Base-by-base conservation (phyloP, 2,329 filamentous ascomycete genomes). In the Xylaria polymorpha region DNA sequence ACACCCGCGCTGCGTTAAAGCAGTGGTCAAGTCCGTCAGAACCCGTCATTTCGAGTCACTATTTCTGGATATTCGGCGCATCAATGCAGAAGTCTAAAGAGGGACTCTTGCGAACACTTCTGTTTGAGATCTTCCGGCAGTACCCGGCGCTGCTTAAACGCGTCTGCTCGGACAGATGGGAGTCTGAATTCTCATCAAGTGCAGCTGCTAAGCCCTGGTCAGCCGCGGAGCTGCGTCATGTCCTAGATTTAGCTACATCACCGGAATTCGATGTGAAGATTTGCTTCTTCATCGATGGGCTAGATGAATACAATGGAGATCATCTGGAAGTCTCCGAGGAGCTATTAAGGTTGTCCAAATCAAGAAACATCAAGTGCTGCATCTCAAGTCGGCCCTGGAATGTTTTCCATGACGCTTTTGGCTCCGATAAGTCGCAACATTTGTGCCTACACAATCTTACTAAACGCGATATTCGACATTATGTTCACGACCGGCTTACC, bases 241-340 rank as follows among this genome's bases (percentile, higher is more conserved):
- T 57, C 20, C n/a, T 69, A 25, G 46, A 56, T 22, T 22, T 43
- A 14, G 25, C 64, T 7, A 50, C 55, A 15, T 50, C 63, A 4
- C 44, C 53, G 3, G 59, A 57, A n/a, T 25, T 62, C 10, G 58
- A 46, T 41, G 37, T 63, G 18, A 68, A 68, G 41, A 50, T 77
- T 12, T 81, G 77, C 56, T 73, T 80, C 39, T 80, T 80, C 43
- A 74, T 80, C n/a, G 79, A 81, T 41, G 79, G 67, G 74, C 66
- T 80, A 7, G 78, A 80, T 58, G 77, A 80, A 62, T 79, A 74
- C 51, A 63, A 72, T 8, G 76, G 76, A 0, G 73, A 76, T 37
- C 73, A 75, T 55, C 20, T 69, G 3, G 71, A 77, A 9, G 68
- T 73, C 29, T 77, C 15, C 60, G 73, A 60, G 53, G 72, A 48